phyloP scores from a whole-genome alignment of 768 basidiomycete genomes.

The Gyrodon lividus region DNA sequence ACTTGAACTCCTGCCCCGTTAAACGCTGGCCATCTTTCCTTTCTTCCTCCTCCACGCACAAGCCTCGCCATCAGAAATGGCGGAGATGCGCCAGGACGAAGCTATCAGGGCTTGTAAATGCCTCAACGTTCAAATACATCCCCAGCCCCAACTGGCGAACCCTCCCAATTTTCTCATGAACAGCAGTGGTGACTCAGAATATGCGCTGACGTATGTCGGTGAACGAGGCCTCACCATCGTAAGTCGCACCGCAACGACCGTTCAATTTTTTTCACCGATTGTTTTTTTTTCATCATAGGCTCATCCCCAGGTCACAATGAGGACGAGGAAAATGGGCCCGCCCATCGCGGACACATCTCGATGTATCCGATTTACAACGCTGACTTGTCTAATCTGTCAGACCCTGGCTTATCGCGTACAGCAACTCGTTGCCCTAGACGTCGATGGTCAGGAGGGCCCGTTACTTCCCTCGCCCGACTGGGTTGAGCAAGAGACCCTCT shows the following conservation, averaged over 20 bases:
- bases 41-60: conserved; percentile 16
- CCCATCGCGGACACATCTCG: conserved; percentile 44
- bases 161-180: conserved; percentile 37
- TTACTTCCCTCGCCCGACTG: conserved; percentile 72
- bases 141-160: conserved; percentile 28
- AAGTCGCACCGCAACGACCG: conserved; percentile 25
- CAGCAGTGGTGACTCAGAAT: conserved; percentile 35
- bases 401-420: conserved; percentile 65
- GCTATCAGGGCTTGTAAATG: conserved; percentile 60
- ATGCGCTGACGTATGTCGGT: conserved; percentile 57
- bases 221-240: conserved; percentile 69
- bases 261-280: conserved; percentile 3
- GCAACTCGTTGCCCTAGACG: conserved; percentile 55
- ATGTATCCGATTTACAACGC: conserved; percentile 57
- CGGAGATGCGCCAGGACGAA: conserved; percentile 16
- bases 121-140: conserved; percentile 63
- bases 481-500: conserved; percentile 71
- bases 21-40: conserved; percentile 27
- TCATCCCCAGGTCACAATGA: conserved; percentile 69
- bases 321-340: conserved; percentile 50
- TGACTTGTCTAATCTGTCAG: conserved; percentile 71
- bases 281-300: conserved; percentile 38
- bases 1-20: conserved; percentile 16
- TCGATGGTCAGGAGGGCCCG: conserved; percentile 61
- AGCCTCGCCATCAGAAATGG: conserved; percentile 19